phyloP scores from a whole-genome alignment of 2,329 filamentous ascomycete species.

The Fusarium sp. region DNA sequence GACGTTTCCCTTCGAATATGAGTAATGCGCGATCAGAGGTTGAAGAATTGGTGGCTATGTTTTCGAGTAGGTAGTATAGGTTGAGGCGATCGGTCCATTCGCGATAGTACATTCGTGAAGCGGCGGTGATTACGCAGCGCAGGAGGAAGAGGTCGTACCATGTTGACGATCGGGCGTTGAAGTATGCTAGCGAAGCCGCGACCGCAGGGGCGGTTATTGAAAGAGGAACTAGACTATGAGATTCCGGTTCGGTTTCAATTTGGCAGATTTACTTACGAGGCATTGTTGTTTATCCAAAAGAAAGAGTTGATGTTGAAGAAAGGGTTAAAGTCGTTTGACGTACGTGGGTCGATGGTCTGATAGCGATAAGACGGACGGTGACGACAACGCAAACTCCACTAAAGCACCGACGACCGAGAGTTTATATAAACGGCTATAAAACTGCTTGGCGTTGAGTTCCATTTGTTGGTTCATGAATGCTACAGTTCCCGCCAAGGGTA shows the following conservation, averaged over 20 bases:
- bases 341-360: constrained; percentile 33
- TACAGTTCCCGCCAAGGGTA: background rate
- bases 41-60: constrained; percentile 61
- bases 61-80: constrained; percentile 79
- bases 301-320: background rate
- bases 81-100: constrained; percentile 69
- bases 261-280: constrained; percentile 7
- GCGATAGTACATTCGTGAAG: constrained; percentile 53
- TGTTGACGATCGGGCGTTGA: constrained; percentile 75
- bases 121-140: constrained; percentile 58
- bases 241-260: accelerated
- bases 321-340: constrained; percentile 5
- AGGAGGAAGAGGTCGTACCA: constrained; percentile 72
- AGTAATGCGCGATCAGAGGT: constrained; percentile 67
- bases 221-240: constrained; percentile 56
- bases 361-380: constrained; percentile 28
- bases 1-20: constrained; percentile 72
- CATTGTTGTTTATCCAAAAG: constrained; percentile 17
- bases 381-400: constrained; percentile 32
- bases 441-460: background rate
- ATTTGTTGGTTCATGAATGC: background rate
- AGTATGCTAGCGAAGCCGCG: constrained; percentile 74
- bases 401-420: constrained; percentile 5
- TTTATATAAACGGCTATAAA: background rate
- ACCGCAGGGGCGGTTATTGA: constrained; percentile 66